These are phyloP conservation scores for Tuber melanosporum DNA, from an alignment of 495 filamentous ascomycete genomes.

Conservation along the genomic window DNA sequence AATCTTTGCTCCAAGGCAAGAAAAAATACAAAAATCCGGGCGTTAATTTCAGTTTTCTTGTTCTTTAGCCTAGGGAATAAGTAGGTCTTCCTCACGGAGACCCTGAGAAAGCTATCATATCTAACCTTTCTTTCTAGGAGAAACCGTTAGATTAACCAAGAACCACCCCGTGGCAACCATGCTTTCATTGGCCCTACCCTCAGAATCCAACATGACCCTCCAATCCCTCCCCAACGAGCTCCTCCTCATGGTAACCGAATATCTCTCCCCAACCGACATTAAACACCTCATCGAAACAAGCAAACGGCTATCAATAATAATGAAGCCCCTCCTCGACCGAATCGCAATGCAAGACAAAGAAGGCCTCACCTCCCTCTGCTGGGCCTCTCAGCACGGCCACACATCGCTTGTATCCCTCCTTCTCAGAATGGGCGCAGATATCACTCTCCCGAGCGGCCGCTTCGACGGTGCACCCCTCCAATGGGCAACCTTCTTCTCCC, in stretches of 20 bases:
- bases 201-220: slow-evolving; percentile 10
- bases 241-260: slow-evolving; percentile 10
- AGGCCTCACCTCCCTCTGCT: slow-evolving; percentile 7
- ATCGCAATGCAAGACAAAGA: slow-evolving; percentile 11
- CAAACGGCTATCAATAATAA: slow-evolving; percentile 1
- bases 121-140: not conserved
- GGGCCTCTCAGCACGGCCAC: not conserved
- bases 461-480: not conserved
- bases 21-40: not conserved
- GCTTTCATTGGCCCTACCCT: not conserved
- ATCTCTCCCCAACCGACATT: slow-evolving; percentile 5
- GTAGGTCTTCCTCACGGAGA: not conserved
- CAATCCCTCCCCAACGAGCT: slow-evolving; percentile 26
- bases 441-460: not conserved
- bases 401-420: not conserved
- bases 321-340: slow-evolving; percentile 10
- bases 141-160: not conserved
- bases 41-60: not conserved
- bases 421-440: not conserved
- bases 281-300: slow-evolving; percentile 7
- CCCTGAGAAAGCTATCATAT: not conserved
- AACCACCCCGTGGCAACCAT: not conserved
- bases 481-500: slow-evolving; percentile 1
- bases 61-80: not conserved
- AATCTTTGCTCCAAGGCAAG: not conserved